Percentiles rank a stretch among this genome's conserved stretches.
phyloP scores from a whole-genome alignment of 2,329 filamentous ascomycete genomes.

The Aureobasidium sp. region DNA sequence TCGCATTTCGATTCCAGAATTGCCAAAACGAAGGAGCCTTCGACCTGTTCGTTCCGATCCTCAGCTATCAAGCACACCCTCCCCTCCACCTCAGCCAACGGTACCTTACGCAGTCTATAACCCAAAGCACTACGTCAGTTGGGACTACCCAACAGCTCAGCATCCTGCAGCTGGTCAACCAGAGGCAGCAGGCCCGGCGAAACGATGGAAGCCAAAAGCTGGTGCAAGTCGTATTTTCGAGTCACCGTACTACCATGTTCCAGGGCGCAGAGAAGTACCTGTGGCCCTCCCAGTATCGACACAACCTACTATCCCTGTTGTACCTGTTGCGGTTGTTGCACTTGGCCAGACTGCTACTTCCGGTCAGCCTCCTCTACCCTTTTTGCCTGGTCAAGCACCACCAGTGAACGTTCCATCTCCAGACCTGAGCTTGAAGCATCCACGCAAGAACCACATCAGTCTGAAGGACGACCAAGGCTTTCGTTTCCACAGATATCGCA shows the following conservation, averaged over 20 bases:
- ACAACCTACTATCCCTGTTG: not conserved
- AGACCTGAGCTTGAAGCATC: constrained; percentile 23
- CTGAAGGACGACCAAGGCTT: constrained; percentile 30
- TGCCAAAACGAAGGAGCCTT: not conserved
- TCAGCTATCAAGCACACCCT: not conserved
- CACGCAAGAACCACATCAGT: constrained; percentile 26
- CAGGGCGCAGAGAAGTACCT: not conserved
- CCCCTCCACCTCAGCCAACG: not conserved
- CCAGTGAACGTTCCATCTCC: not conserved
- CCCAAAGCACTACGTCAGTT: not conserved
- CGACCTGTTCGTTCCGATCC: not conserved
- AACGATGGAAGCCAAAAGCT: constrained; percentile 3
- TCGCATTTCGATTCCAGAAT: not conserved
- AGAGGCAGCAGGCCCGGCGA: not conserved
- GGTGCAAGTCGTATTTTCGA: constrained; percentile 10
- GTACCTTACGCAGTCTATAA: not conserved
- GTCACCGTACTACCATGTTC: constrained; percentile 9
- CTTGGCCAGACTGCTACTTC: not conserved
- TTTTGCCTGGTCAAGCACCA: not conserved
- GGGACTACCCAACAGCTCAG: not conserved
- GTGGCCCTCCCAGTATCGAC: not conserved
- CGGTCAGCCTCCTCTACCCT: not conserved
- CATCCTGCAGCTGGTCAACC: not conserved
- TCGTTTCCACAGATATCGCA: constrained; percentile 38
- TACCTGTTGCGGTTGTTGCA: too few relatives aligned